phyloP scores from a whole-genome alignment of 2,329 filamentous ascomycete species.

The Aspergillus luchuensis region DNA sequence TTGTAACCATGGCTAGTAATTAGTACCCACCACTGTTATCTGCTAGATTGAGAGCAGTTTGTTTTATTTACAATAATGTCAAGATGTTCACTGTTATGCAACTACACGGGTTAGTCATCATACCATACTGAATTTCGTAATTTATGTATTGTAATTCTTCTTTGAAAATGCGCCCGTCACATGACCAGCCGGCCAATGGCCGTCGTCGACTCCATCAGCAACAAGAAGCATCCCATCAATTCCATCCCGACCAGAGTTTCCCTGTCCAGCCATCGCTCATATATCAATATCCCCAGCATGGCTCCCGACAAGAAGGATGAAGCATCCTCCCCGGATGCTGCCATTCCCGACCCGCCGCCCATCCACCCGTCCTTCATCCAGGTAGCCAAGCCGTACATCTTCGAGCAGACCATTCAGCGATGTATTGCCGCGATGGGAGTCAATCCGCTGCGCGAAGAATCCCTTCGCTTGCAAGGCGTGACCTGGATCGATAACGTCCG shows the following conservation, averaged over 20 bases:
- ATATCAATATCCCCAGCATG: conserved; percentile 21
- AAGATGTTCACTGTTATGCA: neutral
- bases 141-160: neutral
- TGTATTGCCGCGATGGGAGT: conserved; percentile 69
- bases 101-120: neutral
- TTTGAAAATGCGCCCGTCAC: neutral
- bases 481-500: conserved; percentile 86
- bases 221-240: neutral
- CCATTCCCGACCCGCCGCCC: conserved; percentile 36
- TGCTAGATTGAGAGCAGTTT: too few relatives aligned
- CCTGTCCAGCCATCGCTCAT: neutral
- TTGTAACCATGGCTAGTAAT: too few relatives aligned
- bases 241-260: neutral
- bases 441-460: conserved; percentile 77
- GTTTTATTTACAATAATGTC: too few relatives aligned
- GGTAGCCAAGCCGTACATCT: conserved; percentile 73
- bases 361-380: conserved; percentile 66
- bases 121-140: neutral
- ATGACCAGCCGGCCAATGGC: neutral
- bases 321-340: conserved; percentile 18
- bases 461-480: conserved; percentile 79
- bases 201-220: neutral
- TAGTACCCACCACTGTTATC: too few relatives aligned
- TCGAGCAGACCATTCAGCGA: conserved; percentile 76
- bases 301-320: conserved; percentile 25